Conservation (phyloP, 2,329 filamentous ascomycete species). For the Claviceps citrina region DNA sequence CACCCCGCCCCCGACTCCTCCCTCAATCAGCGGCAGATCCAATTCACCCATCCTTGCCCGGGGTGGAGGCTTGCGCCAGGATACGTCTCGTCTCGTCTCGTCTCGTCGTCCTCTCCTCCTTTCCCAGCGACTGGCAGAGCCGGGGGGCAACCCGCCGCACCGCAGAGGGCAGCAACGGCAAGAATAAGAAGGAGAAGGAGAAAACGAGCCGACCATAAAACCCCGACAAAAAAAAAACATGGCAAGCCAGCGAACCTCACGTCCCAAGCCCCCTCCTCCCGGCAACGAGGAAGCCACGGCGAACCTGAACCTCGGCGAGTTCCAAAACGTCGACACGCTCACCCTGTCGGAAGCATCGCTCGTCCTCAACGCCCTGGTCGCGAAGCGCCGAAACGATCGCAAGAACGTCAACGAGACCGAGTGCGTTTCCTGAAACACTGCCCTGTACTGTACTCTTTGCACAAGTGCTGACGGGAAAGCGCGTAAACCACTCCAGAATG, state of each 20-base stretch:
- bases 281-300: conserved; percentile 79
- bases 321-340: conserved; percentile 78
- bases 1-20: too few relatives aligned
- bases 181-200: neutral
- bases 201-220: too few relatives aligned
- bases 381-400: conserved; percentile 62
- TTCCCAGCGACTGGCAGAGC: too few relatives aligned
- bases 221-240: conserved; percentile 8
- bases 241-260: conserved; percentile 37
- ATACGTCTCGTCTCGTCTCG: too few relatives aligned
- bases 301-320: conserved; percentile 78
- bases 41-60: too few relatives aligned
- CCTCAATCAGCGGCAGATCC: too few relatives aligned
- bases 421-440: conserved; percentile 31
- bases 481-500: conserved; percentile 34
- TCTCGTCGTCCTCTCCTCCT: too few relatives aligned
- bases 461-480: conserved; percentile 6
- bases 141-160: too few relatives aligned
- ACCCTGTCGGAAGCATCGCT: conserved; percentile 85
- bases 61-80: too few relatives aligned
- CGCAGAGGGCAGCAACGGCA: too few relatives aligned
- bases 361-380: conserved; percentile 77
- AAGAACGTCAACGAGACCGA: conserved; percentile 76
- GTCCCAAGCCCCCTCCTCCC: conserved; percentile 50
- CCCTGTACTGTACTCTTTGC: neutral